Conservation (phyloP, 805 yeast species). For the Kazachstania psychrophila region DNA sequence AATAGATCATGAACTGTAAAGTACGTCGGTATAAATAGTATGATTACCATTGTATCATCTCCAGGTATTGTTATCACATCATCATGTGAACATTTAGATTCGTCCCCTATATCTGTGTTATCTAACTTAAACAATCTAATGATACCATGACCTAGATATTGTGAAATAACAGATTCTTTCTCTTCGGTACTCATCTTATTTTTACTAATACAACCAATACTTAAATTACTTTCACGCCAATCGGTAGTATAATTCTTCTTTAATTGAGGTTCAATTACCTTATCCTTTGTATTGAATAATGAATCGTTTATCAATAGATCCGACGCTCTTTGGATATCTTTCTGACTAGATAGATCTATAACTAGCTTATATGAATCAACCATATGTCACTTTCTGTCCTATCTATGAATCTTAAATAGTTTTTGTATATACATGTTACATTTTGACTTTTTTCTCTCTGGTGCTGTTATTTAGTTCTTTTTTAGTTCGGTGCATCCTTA, state of each 20-base stretch:
- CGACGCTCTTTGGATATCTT: constrained; percentile 9
- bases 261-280: too few species aligned
- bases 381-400: too few species aligned
- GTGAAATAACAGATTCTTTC: constrained; percentile 35
- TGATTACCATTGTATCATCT: constrained; percentile 62
- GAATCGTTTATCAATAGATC: constrained; percentile 6
- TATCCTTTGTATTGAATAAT: not conserved
- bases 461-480: too few species aligned
- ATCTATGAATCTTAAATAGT: too few species aligned
- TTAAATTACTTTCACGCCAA: constrained; percentile 12
- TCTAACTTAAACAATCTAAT: constrained; percentile 55
- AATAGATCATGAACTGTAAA: constrained; percentile 76
- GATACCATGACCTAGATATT: constrained; percentile 63
- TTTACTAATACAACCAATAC: too few species aligned
- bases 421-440: too few species aligned
- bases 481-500: too few species aligned
- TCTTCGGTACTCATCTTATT: constrained; percentile 5
- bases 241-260: constrained; percentile 4
- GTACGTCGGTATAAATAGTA: constrained; percentile 80
- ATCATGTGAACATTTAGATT: constrained; percentile 1
- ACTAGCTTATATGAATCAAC: constrained; percentile 8
- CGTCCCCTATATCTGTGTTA: constrained; percentile 5
- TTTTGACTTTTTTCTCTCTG: too few species aligned
- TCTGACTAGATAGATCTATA: constrained; percentile 10
- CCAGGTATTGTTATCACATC: constrained; percentile 31